Conservation (phyloP, 106 monocot species). For the Allium fistulosum region DNA sequence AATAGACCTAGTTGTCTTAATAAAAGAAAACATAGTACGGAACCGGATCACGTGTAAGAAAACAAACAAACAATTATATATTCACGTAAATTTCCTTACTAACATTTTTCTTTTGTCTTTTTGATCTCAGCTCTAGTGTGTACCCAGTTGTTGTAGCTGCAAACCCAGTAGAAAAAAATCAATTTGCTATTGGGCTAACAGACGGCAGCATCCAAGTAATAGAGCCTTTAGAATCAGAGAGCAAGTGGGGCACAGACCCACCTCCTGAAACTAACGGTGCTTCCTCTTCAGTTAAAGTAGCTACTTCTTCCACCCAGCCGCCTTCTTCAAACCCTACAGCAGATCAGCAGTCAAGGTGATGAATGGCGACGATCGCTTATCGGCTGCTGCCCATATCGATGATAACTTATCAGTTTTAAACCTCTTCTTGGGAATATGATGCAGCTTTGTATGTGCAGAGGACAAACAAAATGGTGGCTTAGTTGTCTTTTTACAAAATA, state of each 20-base stretch:
- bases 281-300: background rate
- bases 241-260: conserved; percentile 32
- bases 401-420: background rate
- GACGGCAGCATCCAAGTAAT: conserved; percentile 51
- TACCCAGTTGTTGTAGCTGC: conserved; percentile 40
- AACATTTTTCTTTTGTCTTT: background rate
- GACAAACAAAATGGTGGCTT: background rate
- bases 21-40: no score
- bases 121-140: conserved; percentile 20
- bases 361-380: background rate
- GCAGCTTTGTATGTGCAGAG: background rate
- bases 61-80: no score
- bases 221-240: conserved; percentile 46
- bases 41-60: no score
- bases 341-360: conserved; percentile 18
- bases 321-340: conserved; percentile 9
- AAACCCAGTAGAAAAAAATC: conserved; percentile 42
- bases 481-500: background rate
- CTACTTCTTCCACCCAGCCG: conserved; percentile 16
- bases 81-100: no score
- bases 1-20: no score
- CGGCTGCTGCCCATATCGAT: background rate
- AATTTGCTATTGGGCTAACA: conserved; percentile 52
- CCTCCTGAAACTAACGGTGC: conserved; percentile 20
- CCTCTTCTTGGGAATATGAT: no score